Conservation (phyloP, 2,329 filamentous ascomycete genomes). For the Chaetoscypha palmicola region DNA sequence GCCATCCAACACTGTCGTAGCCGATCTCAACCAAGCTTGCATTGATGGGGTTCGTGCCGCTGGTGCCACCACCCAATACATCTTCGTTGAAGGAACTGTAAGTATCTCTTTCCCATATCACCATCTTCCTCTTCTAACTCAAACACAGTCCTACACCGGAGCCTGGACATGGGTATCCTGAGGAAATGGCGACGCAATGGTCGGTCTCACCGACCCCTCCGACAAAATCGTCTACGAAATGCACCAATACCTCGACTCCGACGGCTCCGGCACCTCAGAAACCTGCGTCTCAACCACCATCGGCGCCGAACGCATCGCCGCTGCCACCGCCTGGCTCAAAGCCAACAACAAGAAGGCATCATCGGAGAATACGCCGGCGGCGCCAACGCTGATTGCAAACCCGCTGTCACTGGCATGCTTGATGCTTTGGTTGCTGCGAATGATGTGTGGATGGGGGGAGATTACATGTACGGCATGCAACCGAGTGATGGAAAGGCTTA, state of each 20-base stretch:
- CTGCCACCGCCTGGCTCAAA: conserved; percentile 47
- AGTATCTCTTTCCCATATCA: background rate
- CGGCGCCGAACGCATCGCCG: conserved; percentile 42
- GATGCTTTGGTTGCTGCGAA: too few relatives aligned
- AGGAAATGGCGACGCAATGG: conserved; percentile 36
- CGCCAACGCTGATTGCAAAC: conserved; percentile 43
- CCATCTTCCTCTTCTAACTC: background rate
- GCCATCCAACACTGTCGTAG: conserved; percentile 29
- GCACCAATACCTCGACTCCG: conserved; percentile 55
- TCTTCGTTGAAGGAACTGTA: conserved; percentile 54
- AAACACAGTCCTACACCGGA: too few relatives aligned
- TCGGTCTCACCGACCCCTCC: conserved; percentile 43
- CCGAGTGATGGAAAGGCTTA: too few relatives aligned
- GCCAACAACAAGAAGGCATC: conserved; percentile 44
- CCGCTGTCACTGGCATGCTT: too few relatives aligned
- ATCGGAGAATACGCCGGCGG: conserved; percentile 50
- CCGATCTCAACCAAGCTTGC: conserved; percentile 37
- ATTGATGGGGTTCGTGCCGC: conserved; percentile 38
- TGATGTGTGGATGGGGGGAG: too few relatives aligned
- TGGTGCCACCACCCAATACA: conserved; percentile 43
- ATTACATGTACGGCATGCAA: too few relatives aligned
- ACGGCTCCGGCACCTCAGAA: conserved; percentile 44
- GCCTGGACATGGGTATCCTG: too few relatives aligned
- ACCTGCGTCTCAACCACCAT: conserved; percentile 47
- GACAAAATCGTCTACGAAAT: conserved; percentile 53